These are phyloP conservation scores for Trichoderma asperelloides DNA, from an alignment of 495 filamentous ascomycete genomes.

Conservation along the genomic window DNA sequence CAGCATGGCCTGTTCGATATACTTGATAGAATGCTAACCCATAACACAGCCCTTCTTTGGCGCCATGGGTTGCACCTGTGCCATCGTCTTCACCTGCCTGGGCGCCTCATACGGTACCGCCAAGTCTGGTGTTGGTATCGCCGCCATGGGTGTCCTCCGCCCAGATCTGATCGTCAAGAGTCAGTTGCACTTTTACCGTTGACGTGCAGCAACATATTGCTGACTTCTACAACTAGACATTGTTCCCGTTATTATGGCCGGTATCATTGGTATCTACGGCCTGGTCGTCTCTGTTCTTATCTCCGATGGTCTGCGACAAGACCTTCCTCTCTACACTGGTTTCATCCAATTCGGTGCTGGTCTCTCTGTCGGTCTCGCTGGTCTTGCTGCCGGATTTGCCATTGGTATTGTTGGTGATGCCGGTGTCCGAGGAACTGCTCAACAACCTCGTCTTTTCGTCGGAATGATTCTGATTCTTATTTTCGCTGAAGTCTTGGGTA, in stretches of 20 bases:
- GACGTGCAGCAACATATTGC: constrained; percentile 9
- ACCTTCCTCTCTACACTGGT: constrained; percentile 73
- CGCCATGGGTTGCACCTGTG: constrained; percentile 96
- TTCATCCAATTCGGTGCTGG: constrained; percentile 98
- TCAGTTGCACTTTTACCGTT: constrained; percentile 37
- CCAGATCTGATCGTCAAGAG: constrained; percentile 99
- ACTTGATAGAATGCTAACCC: constrained; percentile 23
- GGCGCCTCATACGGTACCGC: constrained; percentile 97
- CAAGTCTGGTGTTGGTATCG: constrained; percentile 98
- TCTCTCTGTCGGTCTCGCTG: constrained; percentile 90
- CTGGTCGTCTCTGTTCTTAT: constrained; percentile 97
- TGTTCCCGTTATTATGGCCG: constrained; percentile 99
- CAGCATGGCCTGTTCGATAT: constrained; percentile 3
- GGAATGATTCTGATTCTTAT: constrained; percentile 99
- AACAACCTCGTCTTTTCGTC: constrained; percentile 95
- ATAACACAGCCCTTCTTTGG: constrained; percentile 85
- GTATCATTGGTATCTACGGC: constrained; percentile 99
- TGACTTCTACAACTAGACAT: constrained; percentile 57
- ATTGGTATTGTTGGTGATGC: constrained; percentile 99
- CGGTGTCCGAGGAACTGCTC: constrained; percentile 95
- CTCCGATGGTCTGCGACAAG: constrained; percentile 79
- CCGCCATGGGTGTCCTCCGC: constrained; percentile 93
- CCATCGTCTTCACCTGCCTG: constrained; percentile 98
- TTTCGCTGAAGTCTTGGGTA: constrained; percentile 99
- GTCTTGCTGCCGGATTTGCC: constrained; percentile 96